Evolutionary conservation across 2,329 filamentous ascomycete species (phyloP).

Genomic region (Huntiella moniliformis): DNA sequence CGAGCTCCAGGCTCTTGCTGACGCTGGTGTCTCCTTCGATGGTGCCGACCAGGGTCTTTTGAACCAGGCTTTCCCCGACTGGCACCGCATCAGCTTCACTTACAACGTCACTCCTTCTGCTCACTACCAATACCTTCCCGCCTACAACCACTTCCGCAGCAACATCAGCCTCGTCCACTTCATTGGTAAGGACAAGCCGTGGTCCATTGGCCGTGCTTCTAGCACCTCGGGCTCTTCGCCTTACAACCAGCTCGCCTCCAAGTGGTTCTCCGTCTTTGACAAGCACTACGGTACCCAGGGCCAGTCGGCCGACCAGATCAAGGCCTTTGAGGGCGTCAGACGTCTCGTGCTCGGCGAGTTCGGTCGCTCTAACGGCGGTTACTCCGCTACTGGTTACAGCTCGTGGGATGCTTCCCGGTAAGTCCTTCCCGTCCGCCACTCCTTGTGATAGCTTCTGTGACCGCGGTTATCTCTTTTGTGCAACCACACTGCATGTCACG

Average conservation of each 20-base stretch:
- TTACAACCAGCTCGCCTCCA: constrained; percentile 55
- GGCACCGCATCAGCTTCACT: constrained; percentile 76
- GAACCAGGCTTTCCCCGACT: constrained; percentile 84
- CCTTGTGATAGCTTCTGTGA: background rate
- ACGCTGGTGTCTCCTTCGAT: constrained; percentile 81
- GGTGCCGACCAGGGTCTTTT: constrained; percentile 89
- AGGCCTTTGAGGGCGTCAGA: constrained; percentile 23
- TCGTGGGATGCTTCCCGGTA: constrained; percentile 13
- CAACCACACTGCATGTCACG: background rate
- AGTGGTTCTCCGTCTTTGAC: constrained; percentile 94
- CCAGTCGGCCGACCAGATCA: constrained; percentile 7
- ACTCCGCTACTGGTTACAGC: constrained; percentile 8
- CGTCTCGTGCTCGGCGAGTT: constrained; percentile 38
- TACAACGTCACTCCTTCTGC: constrained; percentile 96
- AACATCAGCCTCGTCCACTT: constrained; percentile 86
- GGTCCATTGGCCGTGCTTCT: constrained; percentile 43
- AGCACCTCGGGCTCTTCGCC: constrained; percentile 19
- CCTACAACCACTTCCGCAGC: constrained; percentile 81
- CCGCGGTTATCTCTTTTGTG: background rate
- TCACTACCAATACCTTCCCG: constrained; percentile 93
- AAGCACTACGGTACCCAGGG: constrained; percentile 47
- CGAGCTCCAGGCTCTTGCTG: constrained; percentile 65
- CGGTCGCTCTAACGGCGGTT: constrained; percentile 5
- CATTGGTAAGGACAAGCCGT: constrained; percentile 82
- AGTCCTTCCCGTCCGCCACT: background rate